Percentiles rank a stretch among this genome's conserved stretches.
Evolutionary conservation across 768 basidiomycete species (phyloP).

Genomic region (Thelephora aurantiotincta): DNA sequence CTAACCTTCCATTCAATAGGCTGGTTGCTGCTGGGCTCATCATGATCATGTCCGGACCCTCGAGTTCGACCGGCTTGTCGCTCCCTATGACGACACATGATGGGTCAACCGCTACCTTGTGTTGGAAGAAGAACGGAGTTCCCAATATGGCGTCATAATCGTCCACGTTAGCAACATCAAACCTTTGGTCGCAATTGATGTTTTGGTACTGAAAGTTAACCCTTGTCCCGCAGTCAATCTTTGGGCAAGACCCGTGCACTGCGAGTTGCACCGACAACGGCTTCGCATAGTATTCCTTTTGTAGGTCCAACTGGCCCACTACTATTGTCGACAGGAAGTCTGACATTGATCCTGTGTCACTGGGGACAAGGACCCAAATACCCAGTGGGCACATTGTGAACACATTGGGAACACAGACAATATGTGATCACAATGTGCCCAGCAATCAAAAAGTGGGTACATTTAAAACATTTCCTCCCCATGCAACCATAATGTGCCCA

Average conservation of each 20-base stretch:
- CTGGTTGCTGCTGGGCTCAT: conserved; percentile 10
- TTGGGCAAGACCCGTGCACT: conserved; percentile 16
- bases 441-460: no score
- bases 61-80: conserved; percentile 1
- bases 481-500: no score
- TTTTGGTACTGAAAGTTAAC: conserved; percentile 8
- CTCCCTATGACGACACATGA: conserved; percentile 1
- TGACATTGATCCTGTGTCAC: conserved; percentile 16
- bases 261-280: conserved; percentile 17
- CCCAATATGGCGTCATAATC: conserved; percentile 23
- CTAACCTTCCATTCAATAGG: conserved; percentile 4
- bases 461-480: no score
- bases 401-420: no score
- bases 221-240: conserved; percentile 11
- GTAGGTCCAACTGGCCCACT: conserved; percentile 13
- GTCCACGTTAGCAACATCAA: conserved; percentile 24
- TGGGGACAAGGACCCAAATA: no score
- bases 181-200: conserved; percentile 11
- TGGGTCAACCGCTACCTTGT: conserved; percentile 12
- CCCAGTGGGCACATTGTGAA: no score
- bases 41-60: conserved; percentile 5
- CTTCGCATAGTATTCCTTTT: conserved; percentile 7
- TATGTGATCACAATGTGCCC: no score
- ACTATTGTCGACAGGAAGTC: conserved; percentile 20
- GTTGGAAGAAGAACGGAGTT: conserved; percentile 18